Evolutionary conservation across 352 stramenopile genomes (phyloP).

Genomic region (Blastocystis sp.): DNA sequence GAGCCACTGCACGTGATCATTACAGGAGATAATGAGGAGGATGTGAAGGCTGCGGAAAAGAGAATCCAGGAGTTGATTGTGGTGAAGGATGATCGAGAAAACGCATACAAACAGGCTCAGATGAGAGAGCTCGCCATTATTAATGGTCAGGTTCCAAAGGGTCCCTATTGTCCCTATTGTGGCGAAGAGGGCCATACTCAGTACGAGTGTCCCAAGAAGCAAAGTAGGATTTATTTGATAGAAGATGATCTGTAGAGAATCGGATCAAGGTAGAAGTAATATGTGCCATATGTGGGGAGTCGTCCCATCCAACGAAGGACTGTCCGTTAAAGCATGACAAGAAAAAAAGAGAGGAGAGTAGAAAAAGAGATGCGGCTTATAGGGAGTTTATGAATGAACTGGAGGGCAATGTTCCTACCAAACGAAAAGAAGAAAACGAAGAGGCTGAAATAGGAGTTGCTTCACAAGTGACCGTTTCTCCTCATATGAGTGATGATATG

Average conservation of each 20-base stretch:
- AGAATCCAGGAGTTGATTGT: constrained; percentile 80
- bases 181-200: constrained; percentile 78
- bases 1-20: constrained; percentile 91
- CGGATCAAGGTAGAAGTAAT: constrained; percentile 74
- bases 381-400: constrained; percentile 41
- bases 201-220: constrained; percentile 78
- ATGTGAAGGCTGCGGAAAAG: constrained; percentile 75
- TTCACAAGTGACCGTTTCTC: neutral
- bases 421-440: neutral
- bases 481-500: neutral
- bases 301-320: constrained; percentile 77
- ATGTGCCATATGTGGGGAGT: constrained; percentile 78
- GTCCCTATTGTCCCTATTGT: constrained; percentile 78
- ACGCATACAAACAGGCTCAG: constrained; percentile 93
- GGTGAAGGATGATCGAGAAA: constrained; percentile 76
- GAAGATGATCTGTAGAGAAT: constrained; percentile 63
- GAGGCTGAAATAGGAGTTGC: neutral
- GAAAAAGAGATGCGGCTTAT: constrained; percentile 33
- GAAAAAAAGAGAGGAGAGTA: constrained; percentile 63
- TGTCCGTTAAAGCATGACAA: constrained; percentile 71
- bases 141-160: constrained; percentile 81
- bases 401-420: neutral
- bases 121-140: constrained; percentile 93
- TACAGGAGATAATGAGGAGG: constrained; percentile 78
- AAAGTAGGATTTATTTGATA: constrained; percentile 68